A percentile compares a stretch with the other conserved stretches of the same genome.
These are phyloP conservation scores for Bocquillonia castaneifolia DNA, from an alignment of 441 rosid species.

Conservation along the genomic window DNA sequence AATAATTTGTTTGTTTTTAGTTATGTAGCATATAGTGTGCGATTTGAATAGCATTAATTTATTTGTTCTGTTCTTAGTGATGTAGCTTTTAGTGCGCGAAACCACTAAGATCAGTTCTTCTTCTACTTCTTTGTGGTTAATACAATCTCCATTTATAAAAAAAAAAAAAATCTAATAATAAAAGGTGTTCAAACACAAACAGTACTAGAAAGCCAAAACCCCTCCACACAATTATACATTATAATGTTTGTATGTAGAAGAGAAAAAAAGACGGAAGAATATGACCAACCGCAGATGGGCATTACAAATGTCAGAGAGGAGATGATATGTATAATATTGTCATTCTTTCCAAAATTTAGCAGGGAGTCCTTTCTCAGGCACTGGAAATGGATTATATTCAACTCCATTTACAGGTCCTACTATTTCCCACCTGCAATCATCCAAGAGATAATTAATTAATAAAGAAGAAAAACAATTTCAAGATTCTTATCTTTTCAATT, in stretches of 20 bases:
- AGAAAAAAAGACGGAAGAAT: background rate
- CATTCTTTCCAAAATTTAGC: constrained; percentile 52
- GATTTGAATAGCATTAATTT: no score
- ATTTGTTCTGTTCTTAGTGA: no score
- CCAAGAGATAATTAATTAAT: background rate
- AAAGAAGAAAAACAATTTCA: no score
- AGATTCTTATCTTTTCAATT: no score
- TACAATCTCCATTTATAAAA: no score
- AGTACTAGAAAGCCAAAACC: background rate
- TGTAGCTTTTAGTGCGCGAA: no score
- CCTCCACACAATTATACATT: background rate
- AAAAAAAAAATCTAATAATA: no score
- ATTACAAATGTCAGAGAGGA: background rate
- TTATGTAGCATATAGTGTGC: no score
- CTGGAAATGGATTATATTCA: constrained; percentile 81
- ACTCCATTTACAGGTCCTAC: constrained; percentile 53
- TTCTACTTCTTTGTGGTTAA: no score
- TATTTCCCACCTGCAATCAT: constrained; percentile 86
- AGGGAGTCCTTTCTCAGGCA: constrained; percentile 70
- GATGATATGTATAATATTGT: background rate
- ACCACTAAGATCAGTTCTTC: no score
- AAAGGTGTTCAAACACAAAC: no score
- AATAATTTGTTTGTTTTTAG: no score
- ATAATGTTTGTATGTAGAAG: background rate
- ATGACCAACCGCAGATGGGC: background rate